Base-by-base conservation (phyloP, 139 green algal species). In the Desmodesmus armatus region DNA sequence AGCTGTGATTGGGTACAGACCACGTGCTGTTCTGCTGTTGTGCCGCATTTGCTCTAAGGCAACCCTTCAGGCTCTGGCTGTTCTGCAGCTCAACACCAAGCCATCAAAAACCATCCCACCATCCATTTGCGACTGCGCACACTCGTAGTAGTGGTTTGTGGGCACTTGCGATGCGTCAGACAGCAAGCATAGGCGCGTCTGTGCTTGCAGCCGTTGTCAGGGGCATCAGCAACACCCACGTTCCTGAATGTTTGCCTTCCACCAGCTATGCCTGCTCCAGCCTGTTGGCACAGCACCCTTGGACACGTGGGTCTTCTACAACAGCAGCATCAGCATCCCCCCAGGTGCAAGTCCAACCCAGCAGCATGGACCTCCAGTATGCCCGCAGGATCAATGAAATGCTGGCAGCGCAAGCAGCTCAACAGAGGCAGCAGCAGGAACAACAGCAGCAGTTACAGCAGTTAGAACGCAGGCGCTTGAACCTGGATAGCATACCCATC, bases 401-500 rank as follows among this genome's bases (percentile, higher is more conserved):
- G 80, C 69, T 73, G 13, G 35, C 41, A 25, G 44, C 33, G 3
- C 33, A 44, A 27, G 39, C 49, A 60, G 67, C 40, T 27, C n/a
- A 31, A n/a, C 39, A 40, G 53, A 60, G 37, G 53, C 33, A 44
- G 31, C 49, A 60, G 33, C 47, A 47, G 33, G 47, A 81, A 29
- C 29, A 67, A 49, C 74, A 81, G 44, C 74, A 82, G 75, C 75
- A 65, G 62, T 25, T 31, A 60, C 78, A 75, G 60, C 78, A 74
- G 78, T 62, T 47, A 40, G 23, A 74, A 62, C 39, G 72, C 5
- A 71, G 82, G 1, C 55, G 60, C 13, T 39, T 87, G 25, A 69
- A 89, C 63, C 37, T 89, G 2, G n/a, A 71, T 21, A 31, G 29
- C 9, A 83, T 89, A 25, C 85, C 85, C 1, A 81, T 83, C 72